These are phyloP conservation scores for Umbelopsis sp. DNA, from an alignment of 192 early-diverging fungal genomes.

Conservation along the genomic window DNA sequence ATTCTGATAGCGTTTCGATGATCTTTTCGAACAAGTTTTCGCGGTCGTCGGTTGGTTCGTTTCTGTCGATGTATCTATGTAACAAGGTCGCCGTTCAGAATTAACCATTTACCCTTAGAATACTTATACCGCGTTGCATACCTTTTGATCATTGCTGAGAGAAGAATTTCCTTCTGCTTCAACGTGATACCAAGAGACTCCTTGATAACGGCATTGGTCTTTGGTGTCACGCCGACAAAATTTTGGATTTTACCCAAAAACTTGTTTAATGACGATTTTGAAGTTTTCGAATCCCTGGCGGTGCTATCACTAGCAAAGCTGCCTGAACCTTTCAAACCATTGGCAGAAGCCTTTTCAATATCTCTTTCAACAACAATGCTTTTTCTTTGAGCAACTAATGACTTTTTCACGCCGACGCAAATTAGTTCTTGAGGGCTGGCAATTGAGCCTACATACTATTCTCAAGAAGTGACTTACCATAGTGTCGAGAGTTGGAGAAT, in stretches of 20 bases:
- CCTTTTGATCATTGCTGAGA: slow-evolving; percentile 18
- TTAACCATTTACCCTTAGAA: background rate
- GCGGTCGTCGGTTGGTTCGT: slow-evolving; percentile 22
- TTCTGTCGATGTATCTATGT: background rate
- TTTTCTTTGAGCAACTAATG: background rate
- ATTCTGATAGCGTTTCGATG: background rate
- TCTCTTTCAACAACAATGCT: background rate
- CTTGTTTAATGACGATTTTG: background rate
- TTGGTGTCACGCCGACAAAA: background rate
- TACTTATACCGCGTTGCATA: background rate
- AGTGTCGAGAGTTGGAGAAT: background rate
- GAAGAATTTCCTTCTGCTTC: slow-evolving; percentile 3
- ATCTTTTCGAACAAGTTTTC: slow-evolving; percentile 23
- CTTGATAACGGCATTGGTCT: slow-evolving; percentile 15
- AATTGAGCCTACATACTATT: background rate
- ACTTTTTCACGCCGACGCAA: background rate
- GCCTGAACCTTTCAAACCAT: background rate
- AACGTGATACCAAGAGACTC: slow-evolving; percentile 4
- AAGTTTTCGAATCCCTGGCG: background rate
- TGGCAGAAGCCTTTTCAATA: background rate
- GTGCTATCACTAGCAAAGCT: background rate
- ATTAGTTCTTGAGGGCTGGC: background rate
- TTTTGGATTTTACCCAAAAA: background rate
- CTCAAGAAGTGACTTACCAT: background rate
- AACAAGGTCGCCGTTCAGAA: background rate